Conservation (phyloP, 192 early-diverging fungal genomes). For the Coemansia sp. region DNA sequence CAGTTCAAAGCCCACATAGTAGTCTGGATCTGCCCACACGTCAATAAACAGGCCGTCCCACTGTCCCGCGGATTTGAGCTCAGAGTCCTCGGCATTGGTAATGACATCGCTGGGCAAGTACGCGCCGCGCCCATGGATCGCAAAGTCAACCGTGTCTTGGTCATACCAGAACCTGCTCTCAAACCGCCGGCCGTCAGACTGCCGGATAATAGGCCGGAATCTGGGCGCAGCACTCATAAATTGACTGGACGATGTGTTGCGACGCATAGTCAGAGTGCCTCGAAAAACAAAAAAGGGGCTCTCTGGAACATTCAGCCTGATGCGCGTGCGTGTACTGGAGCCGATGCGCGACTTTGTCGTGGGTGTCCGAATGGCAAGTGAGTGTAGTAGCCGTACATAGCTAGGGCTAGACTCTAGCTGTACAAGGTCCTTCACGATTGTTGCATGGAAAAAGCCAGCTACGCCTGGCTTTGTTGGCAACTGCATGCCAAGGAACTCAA, state of each 20-base stretch:
- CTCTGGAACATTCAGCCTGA: constrained; percentile 47
- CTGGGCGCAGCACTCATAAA: constrained; percentile 1
- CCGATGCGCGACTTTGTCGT: too few relatives aligned
- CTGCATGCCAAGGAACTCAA: constrained; percentile 36
- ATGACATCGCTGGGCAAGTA: constrained; percentile 37
- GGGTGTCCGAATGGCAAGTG: constrained; percentile 13
- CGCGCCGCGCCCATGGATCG: constrained; percentile 55
- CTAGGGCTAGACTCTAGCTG: constrained; percentile 16
- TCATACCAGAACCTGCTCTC: constrained; percentile 57
- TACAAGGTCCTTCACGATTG: not conserved
- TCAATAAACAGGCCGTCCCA: constrained; percentile 54
- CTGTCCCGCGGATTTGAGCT: not conserved
- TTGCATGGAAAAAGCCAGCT: constrained; percentile 32
- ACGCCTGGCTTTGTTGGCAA: constrained; percentile 11
- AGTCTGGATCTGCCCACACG: constrained; percentile 41
- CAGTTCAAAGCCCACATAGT: constrained; percentile 37
- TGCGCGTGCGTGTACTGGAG: constrained; percentile 31
- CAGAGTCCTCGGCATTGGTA: constrained; percentile 5
- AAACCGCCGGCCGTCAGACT: constrained; percentile 49
- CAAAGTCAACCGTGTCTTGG: constrained; percentile 27
- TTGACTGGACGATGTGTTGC: not conserved
- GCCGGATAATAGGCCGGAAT: constrained; percentile 38
- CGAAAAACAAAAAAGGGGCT: constrained; percentile 53
- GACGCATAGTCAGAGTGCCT: constrained; percentile 24
- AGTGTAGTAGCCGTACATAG: constrained; percentile 17